phyloP scores from a whole-genome alignment of 164 flowering plant genomes.

The Vitis cinerea region DNA sequence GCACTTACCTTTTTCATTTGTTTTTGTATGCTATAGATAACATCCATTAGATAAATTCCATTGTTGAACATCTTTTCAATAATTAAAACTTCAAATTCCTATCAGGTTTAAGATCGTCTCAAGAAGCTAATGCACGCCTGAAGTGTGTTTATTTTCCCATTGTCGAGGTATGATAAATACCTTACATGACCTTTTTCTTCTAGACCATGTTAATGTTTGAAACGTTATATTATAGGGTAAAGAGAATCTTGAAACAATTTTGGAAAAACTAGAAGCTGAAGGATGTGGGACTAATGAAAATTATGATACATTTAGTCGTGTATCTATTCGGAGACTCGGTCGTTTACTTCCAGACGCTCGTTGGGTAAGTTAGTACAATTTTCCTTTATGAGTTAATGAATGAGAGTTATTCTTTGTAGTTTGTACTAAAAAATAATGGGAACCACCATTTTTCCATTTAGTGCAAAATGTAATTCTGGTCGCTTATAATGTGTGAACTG shows the following conservation, averaged over 20 bases:
- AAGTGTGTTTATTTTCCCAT: slow-evolving; percentile 81
- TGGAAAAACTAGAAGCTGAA: slow-evolving; percentile 48
- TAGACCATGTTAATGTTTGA: not conserved
- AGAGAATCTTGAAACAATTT: slow-evolving; percentile 59
- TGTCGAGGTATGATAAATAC: slow-evolving; percentile 39
- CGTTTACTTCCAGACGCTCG: slow-evolving; percentile 92
- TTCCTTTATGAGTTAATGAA: not conserved
- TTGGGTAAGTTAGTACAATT: slow-evolving; percentile 48
- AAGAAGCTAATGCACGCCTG: slow-evolving; percentile 70
- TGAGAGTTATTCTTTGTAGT: not conserved
- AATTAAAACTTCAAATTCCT: slow-evolving; percentile 5
- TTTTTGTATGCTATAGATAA: too few species aligned
- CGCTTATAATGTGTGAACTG: not conserved
- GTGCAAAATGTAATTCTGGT: not conserved
- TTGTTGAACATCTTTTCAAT: not conserved
- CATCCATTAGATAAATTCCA: not conserved
- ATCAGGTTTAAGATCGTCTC: slow-evolving; percentile 31
- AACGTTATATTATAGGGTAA: slow-evolving; percentile 48
- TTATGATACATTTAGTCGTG: slow-evolving; percentile 58
- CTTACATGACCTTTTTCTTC: not conserved
- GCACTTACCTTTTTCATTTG: not conserved
- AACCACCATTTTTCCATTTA: not conserved
- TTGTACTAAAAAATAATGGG: not conserved
- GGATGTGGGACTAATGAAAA: slow-evolving; percentile 37
- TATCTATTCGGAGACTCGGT: slow-evolving; percentile 71